Evolutionary conservation across 2,329 filamentous ascomycete species (phyloP), one percentile per base, ranked within the genome.

Genomic region (Diaporthe capsici): DNA sequence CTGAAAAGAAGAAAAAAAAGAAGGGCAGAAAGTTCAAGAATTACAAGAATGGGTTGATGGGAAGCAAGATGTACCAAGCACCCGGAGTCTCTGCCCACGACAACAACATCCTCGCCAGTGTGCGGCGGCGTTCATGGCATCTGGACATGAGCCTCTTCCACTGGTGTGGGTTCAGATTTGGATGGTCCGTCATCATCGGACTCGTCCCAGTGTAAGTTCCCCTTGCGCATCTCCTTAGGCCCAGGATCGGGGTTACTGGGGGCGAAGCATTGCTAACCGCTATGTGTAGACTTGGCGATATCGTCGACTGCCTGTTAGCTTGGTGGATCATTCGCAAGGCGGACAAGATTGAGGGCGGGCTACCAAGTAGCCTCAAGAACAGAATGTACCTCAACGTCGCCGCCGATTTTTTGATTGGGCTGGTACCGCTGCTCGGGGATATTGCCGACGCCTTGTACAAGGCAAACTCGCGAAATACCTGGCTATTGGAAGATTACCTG

Each of bases 141-240:
- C 90, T 98, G 37, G 97, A 98, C 84, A 94, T 95, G 87, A 91
- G 90, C 73, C 90, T 98, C 8, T 97, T 96, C 87, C 95, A 91
- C 81, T 91, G 95, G 81, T 91, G 94, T 78, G 95, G 95, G 58
- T 89, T 98, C 76, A 91, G 93, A 75, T 96, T 98, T 82, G 97
- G 97, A 73, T 98, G 95, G 95, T 92, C 94, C 71, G 94, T 93
- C 80, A 90, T 98, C 75, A 94, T 98, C 80, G 97, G 93, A 20
- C 82, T 98, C 10, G 84, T 98, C 73, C 97, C 97, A 79, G 91
- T 91, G 90, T 95, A 89, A 88, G 94, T 90, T 74, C 17, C n/a
- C 25, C 20, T 75, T n/a, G 2, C 55, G 15, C 25, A 37, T 3
- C 22, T 25, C 20, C 44, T 25, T 49, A 34, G 31, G 25, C 47